Evolutionary conservation across 2,329 filamentous ascomycete genomes (phyloP).

Genomic region (Coniochaeta pulveracea): DNA sequence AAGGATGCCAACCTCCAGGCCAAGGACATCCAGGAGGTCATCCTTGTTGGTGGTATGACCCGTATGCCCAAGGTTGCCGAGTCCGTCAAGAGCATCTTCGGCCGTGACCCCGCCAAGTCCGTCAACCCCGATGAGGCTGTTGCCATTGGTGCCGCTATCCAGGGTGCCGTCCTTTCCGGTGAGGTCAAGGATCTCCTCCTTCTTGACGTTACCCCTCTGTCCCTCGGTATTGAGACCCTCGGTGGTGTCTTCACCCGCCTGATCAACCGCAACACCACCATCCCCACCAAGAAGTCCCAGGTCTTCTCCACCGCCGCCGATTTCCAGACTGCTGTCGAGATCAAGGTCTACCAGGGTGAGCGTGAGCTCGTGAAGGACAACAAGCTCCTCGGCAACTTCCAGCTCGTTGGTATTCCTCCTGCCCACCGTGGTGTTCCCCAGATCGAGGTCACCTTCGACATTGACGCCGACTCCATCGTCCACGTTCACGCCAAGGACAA

Average conservation of each 20-base stretch:
- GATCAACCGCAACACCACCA: slow-evolving; percentile 99
- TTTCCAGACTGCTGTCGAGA: slow-evolving; percentile 97
- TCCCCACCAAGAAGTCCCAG: slow-evolving; percentile 98
- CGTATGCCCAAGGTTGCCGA: slow-evolving; percentile 98
- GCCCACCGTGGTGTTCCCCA: slow-evolving; percentile 94
- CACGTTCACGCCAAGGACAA: slow-evolving; percentile 98
- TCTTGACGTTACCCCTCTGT: slow-evolving; percentile 90
- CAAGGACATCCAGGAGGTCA: slow-evolving; percentile 95
- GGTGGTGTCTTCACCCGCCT: slow-evolving; percentile 95
- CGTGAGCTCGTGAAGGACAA: slow-evolving; percentile 98
- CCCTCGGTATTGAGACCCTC: slow-evolving; percentile 95
- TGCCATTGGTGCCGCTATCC: slow-evolving; percentile 92
- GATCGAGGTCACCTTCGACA: slow-evolving; percentile 97
- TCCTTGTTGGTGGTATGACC: slow-evolving; percentile 97
- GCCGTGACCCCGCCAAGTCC: slow-evolving; percentile 91
- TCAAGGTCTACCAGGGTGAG: slow-evolving; percentile 99
- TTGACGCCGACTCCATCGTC: slow-evolving; percentile 94
- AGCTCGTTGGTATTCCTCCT: slow-evolving; percentile 92
- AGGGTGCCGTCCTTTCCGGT: slow-evolving; percentile 92
- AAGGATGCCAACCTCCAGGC: slow-evolving; percentile 88
- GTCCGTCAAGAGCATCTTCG: slow-evolving; percentile 94
- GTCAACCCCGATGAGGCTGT: slow-evolving; percentile 98
- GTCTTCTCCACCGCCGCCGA: slow-evolving; percentile 95
- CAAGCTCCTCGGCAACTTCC: slow-evolving; percentile 98
- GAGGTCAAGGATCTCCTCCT: slow-evolving; percentile 94